Percentiles rank a stretch among this genome's conserved stretches.
Conservation (phyloP, 768 basidiomycete genomes). For the Paxillus involutus region DNA sequence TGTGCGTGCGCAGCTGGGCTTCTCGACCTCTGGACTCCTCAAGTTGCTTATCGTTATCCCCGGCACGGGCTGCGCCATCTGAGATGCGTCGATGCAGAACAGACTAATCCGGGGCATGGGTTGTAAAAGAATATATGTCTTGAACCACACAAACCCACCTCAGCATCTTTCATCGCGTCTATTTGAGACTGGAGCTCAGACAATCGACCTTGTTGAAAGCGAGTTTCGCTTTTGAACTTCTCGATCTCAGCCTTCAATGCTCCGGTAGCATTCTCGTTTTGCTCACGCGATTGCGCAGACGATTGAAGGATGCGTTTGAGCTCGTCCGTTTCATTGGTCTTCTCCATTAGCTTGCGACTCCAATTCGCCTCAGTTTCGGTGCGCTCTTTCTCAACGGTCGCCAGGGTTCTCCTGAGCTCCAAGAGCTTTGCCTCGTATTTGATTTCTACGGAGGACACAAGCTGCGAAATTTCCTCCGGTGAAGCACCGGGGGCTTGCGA, state of each 20-base stretch:
- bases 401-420: constrained; percentile 66
- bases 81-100: constrained; percentile 43
- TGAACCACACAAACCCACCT: constrained; percentile 47
- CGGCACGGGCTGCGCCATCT: constrained; percentile 49
- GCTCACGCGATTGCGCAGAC: constrained; percentile 58
- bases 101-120: constrained; percentile 35
- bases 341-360: constrained; percentile 80
- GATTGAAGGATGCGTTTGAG: constrained; percentile 59
- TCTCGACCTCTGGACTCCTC: constrained; percentile 76
- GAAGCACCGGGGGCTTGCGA: constrained; percentile 43
- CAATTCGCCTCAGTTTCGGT: constrained; percentile 87
- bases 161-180: constrained; percentile 51
- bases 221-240: constrained; percentile 47
- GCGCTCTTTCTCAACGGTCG: constrained; percentile 75
- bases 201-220: constrained; percentile 49
- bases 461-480: constrained; percentile 67
- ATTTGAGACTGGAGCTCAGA: constrained; percentile 54
- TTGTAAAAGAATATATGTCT: not conserved
- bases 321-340: constrained; percentile 74
- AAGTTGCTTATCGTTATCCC: constrained; percentile 60
- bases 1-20: constrained; percentile 65
- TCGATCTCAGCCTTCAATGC: constrained; percentile 57
- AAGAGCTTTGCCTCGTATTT: constrained; percentile 76
- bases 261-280: constrained; percentile 50
- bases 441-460: constrained; percentile 71